Base-by-base conservation (phyloP, 179 eudicot genomes). In the Sideroxylon spinosum region DNA sequence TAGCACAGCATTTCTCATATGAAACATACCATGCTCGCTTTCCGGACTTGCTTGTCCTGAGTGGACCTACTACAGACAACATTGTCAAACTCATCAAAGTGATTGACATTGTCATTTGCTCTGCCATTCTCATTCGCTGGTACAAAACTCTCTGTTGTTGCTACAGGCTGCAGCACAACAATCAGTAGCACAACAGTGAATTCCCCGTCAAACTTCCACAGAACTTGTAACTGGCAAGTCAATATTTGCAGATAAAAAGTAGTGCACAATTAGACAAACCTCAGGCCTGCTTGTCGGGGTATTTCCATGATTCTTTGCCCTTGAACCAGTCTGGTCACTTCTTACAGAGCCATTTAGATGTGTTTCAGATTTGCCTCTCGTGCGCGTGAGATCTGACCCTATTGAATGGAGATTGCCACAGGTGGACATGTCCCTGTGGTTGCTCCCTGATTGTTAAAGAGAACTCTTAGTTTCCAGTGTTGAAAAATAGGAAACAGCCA, bases 341-440 rank as follows among this genome's bases (percentile, higher is more conserved):
- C 87, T 89, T 2, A 76, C 22, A 26, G 90, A 84, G 48, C 83
- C 88, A 53, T 90, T 87, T 32, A 82, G 86, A 68, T 65, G 79
- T 13, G 75, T 66, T 50, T 86, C 89, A 37, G 93, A 86, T 73
- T 79, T 86, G 25, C 89, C 90, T 78, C 81, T 80, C 78, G 91
- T 91, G 80, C 98, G 90, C 10, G 98, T 93, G 80, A 91, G 84
- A 81, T 95, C 98, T 56, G 98, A 95, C 77, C 98, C 98, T 48
- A 95, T 84, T 0, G 98, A 95, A 81, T 90, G 98, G 75, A 95
- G 83, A 19, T 26, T 88, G 28, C 96, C 98, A 70, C 90, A 91
- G 55, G 98, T 94, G 50, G 98, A 94, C 67, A 82, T 65, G 83
- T 90, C 97, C 79, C 84, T 75, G 25, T 78, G 79, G 82, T 85